Evolutionary conservation across 768 basidiomycete species (phyloP).

Genomic region (Panaeolus papilionaceus): DNA sequence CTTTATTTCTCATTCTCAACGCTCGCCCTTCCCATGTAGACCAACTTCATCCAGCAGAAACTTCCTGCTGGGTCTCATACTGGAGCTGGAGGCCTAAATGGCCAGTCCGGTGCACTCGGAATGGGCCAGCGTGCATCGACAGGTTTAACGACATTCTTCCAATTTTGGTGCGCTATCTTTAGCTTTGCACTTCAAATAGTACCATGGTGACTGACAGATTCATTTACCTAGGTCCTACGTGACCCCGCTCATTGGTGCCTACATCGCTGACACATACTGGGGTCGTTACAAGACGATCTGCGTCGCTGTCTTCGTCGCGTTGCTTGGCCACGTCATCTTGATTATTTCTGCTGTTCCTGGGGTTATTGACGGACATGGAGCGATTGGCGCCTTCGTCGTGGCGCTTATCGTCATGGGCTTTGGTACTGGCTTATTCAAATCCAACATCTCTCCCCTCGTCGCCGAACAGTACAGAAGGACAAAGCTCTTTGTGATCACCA

Average conservation of each 20-base stretch:
- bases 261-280: slow-evolving; percentile 73
- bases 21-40: slow-evolving; percentile 40
- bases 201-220: background rate
- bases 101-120: slow-evolving; percentile 73
- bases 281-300: slow-evolving; percentile 81
- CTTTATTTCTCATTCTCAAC: background rate
- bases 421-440: slow-evolving; percentile 76
- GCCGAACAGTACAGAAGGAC: slow-evolving; percentile 76
- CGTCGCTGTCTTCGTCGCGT: slow-evolving; percentile 60
- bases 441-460: slow-evolving; percentile 78
- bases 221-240: slow-evolving; percentile 58
- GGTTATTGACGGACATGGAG: slow-evolving; percentile 59
- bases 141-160: slow-evolving; percentile 74
- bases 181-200: background rate
- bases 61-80: slow-evolving; percentile 71
- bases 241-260: slow-evolving; percentile 72
- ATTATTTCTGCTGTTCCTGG: slow-evolving; percentile 71
- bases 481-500: slow-evolving; percentile 56
- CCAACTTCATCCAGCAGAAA: slow-evolving; percentile 78
- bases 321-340: slow-evolving; percentile 73
- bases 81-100: slow-evolving; percentile 58
- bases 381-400: slow-evolving; percentile 58
- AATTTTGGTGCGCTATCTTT: slow-evolving; percentile 58
- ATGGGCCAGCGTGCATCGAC: slow-evolving; percentile 74
- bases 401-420: slow-evolving; percentile 68